Base-by-base conservation (phyloP, 2,329 filamentous ascomycete genomes). In the Ciborinia camelliae region DNA sequence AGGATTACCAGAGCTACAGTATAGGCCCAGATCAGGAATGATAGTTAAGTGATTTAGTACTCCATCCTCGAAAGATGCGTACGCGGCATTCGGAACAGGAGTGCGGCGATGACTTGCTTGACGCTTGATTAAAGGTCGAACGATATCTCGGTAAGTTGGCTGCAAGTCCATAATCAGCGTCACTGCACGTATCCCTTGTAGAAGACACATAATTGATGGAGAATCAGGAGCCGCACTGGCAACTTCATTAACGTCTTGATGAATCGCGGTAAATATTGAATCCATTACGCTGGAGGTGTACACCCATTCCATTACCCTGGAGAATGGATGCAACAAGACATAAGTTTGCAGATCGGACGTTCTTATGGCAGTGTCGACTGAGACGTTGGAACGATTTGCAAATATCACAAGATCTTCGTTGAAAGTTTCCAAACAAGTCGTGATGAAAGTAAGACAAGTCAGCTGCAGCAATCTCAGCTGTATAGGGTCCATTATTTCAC, bases 221-320 rank as follows among this genome's bases (percentile, higher is more conserved):
- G 94, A 96, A 70, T 92, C 89, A 1, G 89, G 86, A 5, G 87
- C 80, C 14, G 91, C 86, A 70, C 85, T 87, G 67, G 90, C 86
- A 48, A 97, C 84, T 65, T 90, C 87, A 9, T 83, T 81, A 20
- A 89, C 79, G 70, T 94, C 86, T 74, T 96, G 89, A 70, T 94
- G 90, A 37, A 95, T 86, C 14, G 90, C 86, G 64, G 86, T 83
- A 76, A 97, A 94, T 2, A 99, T 79, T 18, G 89, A 86, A 69
- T 85, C 85, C 72, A 96, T 86, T 28, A 97, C 91, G 69, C 90
- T 91, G 73, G 96, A 91, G 74, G 96, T 97, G 77, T 96, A 97
- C 77, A 99, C 86, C 92, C 95, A 98, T 74, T 99, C 95, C 90
- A 98, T 97, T 20, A 96, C 89, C 66, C 96, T 87, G 3, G 91